phyloP scores from a whole-genome alignment of 2,329 filamentous ascomycete species.

The Shiraia sp. region DNA sequence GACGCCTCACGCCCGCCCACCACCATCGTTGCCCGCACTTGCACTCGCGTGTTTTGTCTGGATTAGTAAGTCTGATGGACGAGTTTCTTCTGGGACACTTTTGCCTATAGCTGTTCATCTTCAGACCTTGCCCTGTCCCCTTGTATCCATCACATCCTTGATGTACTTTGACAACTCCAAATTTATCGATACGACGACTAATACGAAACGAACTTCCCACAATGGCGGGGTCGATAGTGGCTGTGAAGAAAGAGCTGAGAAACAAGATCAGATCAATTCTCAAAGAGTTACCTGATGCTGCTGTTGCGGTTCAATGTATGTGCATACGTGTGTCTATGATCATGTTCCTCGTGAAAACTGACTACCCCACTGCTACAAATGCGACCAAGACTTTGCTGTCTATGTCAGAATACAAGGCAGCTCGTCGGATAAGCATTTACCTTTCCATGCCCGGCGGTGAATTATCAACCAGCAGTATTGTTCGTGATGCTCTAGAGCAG shows the following conservation, averaged over 20 bases:
- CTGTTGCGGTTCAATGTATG: conserved; percentile 72
- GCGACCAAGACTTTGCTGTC: conserved; percentile 68
- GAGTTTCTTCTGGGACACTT: no score
- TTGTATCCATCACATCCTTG: conserved; percentile 1
- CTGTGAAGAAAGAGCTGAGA: conserved; percentile 77
- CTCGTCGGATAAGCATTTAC: conserved; percentile 80
- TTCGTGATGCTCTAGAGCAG: conserved; percentile 73
- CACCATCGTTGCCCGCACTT: conserved; percentile 19
- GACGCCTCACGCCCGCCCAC: conserved; percentile 17
- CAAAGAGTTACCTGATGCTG: conserved; percentile 62
- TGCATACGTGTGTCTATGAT: conserved; percentile 1
- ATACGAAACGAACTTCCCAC: background rate
- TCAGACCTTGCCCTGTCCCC: conserved; percentile 5
- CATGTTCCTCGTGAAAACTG: conserved; percentile 7
- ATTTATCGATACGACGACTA: background rate
- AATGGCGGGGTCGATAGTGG: conserved; percentile 58
- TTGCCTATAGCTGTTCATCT: conserved; percentile 9
- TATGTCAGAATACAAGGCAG: conserved; percentile 74
- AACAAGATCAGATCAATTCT: conserved; percentile 70
- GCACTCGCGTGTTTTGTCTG: conserved; percentile 10
- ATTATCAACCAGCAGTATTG: conserved; percentile 80
- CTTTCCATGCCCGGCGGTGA: conserved; percentile 90
- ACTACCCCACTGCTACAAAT: conserved; percentile 58
- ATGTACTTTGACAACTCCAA: conserved; percentile 12
- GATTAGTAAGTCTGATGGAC: no score